These are phyloP conservation scores for Aspergillus sp. DNA, from an alignment of 2,329 filamentous ascomycete genomes.

Conservation along the genomic window DNA sequence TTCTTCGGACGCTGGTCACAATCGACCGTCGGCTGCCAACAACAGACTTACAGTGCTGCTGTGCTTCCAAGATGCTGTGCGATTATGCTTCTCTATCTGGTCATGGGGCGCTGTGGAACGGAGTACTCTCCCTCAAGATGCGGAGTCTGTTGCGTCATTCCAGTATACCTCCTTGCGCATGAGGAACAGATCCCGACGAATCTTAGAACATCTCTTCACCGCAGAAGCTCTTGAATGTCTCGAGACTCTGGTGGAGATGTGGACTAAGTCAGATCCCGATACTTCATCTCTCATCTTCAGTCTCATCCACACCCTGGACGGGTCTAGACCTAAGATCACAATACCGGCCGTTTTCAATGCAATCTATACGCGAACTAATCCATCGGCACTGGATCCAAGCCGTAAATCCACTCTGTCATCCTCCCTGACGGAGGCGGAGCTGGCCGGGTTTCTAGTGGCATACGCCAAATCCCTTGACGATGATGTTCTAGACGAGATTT, in stretches of 20 bases:
- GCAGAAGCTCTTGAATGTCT: conserved; percentile 91
- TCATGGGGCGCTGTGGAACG: conserved; percentile 72
- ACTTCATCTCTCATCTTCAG: conserved; percentile 71
- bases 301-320: conserved; percentile 85
- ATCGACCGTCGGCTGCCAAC: conserved; percentile 84
- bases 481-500: conserved; percentile 97
- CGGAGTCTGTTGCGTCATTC: conserved; percentile 74
- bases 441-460: conserved; percentile 85
- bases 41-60: conserved; percentile 88
- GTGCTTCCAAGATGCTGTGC: conserved; percentile 94
- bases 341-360: conserved; percentile 95
- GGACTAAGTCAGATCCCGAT: conserved; percentile 59
- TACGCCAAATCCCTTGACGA: conserved; percentile 90
- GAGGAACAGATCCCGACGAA: conserved; percentile 81
- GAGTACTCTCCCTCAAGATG: conserved; percentile 54
- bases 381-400: conserved; percentile 70
- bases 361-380: conserved; percentile 91
- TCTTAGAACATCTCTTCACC: conserved; percentile 89
- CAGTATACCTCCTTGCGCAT: conserved; percentile 87
- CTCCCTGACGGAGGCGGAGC: conserved; percentile 75
- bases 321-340: conserved; percentile 84
- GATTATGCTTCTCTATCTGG: conserved; percentile 92
- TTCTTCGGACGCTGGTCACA: conserved; percentile 71
- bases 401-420: conserved; percentile 88
- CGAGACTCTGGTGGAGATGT: conserved; percentile 84